A percentile compares a stretch with the other conserved stretches of the same genome.
These are phyloP conservation scores for Aspergillus homomorphus DNA, from an alignment of 495 filamentous ascomycete species.

Conservation along the genomic window DNA sequence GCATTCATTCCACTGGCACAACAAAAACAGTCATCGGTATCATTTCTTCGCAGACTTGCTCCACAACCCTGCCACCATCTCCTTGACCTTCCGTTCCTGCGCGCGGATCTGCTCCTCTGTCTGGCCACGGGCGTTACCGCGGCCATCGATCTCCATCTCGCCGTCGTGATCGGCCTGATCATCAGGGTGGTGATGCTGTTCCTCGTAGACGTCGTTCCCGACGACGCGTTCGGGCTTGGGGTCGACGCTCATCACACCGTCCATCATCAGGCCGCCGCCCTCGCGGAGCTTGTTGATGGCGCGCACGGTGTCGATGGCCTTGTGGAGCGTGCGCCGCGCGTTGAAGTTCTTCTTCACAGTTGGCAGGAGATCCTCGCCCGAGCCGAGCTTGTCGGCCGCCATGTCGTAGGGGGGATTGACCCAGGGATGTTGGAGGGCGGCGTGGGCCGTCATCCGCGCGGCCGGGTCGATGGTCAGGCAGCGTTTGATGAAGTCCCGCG, in stretches of 20 bases:
- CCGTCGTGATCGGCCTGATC: conserved; percentile 18
- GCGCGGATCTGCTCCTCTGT: conserved; percentile 61
- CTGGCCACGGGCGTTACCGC: conserved; percentile 60
- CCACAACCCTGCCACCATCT: conserved; percentile 61
- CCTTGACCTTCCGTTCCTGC: conserved; percentile 59
- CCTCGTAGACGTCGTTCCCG: conserved; percentile 39
- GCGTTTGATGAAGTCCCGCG: conserved; percentile 83
- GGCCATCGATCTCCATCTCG: conserved; percentile 51
- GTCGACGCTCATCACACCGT: conserved; percentile 64
- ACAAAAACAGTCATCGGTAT: not conserved
- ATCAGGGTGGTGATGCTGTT: conserved; percentile 18
- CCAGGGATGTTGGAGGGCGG: conserved; percentile 87
- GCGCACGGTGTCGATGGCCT: conserved; percentile 96
- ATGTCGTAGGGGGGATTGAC: conserved; percentile 58
- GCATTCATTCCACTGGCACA: not conserved
- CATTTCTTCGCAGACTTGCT: conserved; percentile 32
- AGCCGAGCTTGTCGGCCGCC: conserved; percentile 27
- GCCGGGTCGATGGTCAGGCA: conserved; percentile 87
- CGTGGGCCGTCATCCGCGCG: conserved; percentile 88
- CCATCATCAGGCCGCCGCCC: conserved; percentile 78
- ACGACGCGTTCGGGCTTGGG: conserved; percentile 55
- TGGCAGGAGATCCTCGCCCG: conserved; percentile 75
- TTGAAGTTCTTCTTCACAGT: conserved; percentile 99
- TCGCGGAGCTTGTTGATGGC: conserved; percentile 96
- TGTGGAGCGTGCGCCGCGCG: conserved; percentile 86